These are phyloP conservation scores for Pulveroboletus sp. DNA, from an alignment of 768 basidiomycete genomes.

Conservation along the genomic window DNA sequence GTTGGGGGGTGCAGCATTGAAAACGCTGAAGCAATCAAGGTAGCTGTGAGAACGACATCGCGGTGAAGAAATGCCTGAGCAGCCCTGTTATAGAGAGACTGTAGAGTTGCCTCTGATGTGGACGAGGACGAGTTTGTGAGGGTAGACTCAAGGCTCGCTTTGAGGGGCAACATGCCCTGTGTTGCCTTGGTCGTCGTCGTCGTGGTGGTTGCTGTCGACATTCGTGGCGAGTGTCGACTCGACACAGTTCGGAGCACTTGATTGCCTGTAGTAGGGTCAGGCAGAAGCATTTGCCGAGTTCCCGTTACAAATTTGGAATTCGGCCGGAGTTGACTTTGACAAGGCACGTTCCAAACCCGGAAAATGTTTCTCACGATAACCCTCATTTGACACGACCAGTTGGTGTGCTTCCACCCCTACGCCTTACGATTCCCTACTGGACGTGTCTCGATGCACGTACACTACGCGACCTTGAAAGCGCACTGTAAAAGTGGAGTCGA, in stretches of 20 bases:
- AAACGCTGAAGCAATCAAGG: conserved; percentile 66
- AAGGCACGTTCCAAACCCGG: no score
- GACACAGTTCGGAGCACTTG: conserved; percentile 12
- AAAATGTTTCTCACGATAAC: no score
- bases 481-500: no score
- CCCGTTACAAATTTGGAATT: no score
- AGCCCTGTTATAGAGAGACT: conserved; percentile 72
- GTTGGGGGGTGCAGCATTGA: conserved; percentile 46
- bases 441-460: no score
- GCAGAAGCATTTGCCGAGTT: neutral
- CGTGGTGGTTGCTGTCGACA: conserved; percentile 52
- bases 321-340: no score
- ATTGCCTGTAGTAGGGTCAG: conserved; percentile 12
- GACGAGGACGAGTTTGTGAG: conserved; percentile 11
- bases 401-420: no score
- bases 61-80: conserved; percentile 75
- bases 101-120: conserved; percentile 47
- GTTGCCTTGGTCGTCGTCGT: conserved; percentile 32
- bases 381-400: no score
- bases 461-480: no score
- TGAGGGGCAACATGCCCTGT: conserved; percentile 33
- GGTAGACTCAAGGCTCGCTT: conserved; percentile 21
- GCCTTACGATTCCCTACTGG: no score
- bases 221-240: conserved; percentile 14
- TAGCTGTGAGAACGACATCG: conserved; percentile 60